Conservation (phyloP, 2,329 filamentous ascomycete species). For the Claviceps spartinae region DNA sequence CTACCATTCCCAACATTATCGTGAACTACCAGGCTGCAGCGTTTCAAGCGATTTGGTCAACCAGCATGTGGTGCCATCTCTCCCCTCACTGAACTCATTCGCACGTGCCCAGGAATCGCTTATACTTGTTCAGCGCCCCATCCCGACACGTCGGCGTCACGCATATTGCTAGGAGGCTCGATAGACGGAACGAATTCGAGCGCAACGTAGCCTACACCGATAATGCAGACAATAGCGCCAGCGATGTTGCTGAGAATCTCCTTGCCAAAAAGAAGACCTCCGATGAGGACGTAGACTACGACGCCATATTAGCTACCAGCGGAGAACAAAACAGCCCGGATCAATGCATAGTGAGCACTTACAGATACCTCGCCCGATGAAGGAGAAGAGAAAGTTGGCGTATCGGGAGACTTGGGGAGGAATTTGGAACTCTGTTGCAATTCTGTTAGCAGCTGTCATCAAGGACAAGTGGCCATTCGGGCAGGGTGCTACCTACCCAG, state of each 20-base stretch:
- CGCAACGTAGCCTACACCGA: constrained; percentile 64
- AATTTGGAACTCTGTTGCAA: constrained; percentile 68
- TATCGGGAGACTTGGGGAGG: constrained; percentile 86
- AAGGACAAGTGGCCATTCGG: not conserved
- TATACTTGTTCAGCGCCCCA: constrained; percentile 71
- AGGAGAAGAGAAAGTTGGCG: constrained; percentile 95
- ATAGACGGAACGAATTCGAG: constrained; percentile 69
- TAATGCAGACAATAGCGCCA: constrained; percentile 61
- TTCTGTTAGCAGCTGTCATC: constrained; percentile 11
- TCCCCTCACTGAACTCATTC: not conserved
- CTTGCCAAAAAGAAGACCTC: constrained; percentile 65
- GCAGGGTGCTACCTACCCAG: constrained; percentile 32
- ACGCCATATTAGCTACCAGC: constrained; percentile 2
- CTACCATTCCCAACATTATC: not conserved
- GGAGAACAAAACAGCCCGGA: not conserved
- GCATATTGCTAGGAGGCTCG: constrained; percentile 71
- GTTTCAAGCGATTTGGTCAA: not conserved
- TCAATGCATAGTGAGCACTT: constrained; percentile 28
- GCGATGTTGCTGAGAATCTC: constrained; percentile 57
- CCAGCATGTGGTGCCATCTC: no score
- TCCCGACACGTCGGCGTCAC: constrained; percentile 54
- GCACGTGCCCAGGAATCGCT: constrained; percentile 3
- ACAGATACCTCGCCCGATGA: constrained; percentile 91
- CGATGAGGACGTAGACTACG: constrained; percentile 90
- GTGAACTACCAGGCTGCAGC: not conserved